phyloP scores from a whole-genome alignment of 2,329 filamentous ascomycete genomes.

The Trichophyton simii region DNA sequence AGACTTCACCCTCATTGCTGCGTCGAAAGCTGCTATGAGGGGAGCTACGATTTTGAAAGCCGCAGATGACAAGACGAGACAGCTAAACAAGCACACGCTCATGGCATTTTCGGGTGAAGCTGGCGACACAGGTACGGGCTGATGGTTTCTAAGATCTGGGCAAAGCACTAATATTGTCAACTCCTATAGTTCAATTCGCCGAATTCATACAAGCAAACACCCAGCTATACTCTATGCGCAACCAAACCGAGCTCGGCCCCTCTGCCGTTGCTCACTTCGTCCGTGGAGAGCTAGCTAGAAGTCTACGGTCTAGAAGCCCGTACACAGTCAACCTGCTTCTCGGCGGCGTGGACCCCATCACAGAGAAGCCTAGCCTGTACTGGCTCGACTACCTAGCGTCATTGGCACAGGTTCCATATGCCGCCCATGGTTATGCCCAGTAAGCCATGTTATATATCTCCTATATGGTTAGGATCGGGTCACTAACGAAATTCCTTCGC shows the following conservation, averaged over 20 bases:
- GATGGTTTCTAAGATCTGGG: background rate
- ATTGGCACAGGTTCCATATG: conserved; percentile 78
- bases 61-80: conserved; percentile 88
- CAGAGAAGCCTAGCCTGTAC: conserved; percentile 79
- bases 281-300: conserved; percentile 80
- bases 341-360: conserved; percentile 85
- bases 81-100: conserved; percentile 83
- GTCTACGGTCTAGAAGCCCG: conserved; percentile 79
- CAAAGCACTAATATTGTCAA: background rate
- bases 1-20: conserved; percentile 96
- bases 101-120: conserved; percentile 94
- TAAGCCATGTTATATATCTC: conserved; percentile 36
- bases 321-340: conserved; percentile 96
- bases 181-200: conserved; percentile 74
- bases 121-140: conserved; percentile 65
- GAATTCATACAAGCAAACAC: conserved; percentile 99
- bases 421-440: conserved; percentile 96
- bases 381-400: conserved; percentile 96
- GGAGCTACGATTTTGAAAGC: conserved; percentile 92
- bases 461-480: background rate
- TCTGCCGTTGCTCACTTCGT: conserved; percentile 86
- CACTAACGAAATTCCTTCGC: background rate
- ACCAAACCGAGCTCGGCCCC: conserved; percentile 81
- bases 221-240: conserved; percentile 97
- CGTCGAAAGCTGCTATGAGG: conserved; percentile 96